Evolutionary conservation across 2,329 filamentous ascomycete species (phyloP).

Genomic region (Hirsutella minnesotensis): DNA sequence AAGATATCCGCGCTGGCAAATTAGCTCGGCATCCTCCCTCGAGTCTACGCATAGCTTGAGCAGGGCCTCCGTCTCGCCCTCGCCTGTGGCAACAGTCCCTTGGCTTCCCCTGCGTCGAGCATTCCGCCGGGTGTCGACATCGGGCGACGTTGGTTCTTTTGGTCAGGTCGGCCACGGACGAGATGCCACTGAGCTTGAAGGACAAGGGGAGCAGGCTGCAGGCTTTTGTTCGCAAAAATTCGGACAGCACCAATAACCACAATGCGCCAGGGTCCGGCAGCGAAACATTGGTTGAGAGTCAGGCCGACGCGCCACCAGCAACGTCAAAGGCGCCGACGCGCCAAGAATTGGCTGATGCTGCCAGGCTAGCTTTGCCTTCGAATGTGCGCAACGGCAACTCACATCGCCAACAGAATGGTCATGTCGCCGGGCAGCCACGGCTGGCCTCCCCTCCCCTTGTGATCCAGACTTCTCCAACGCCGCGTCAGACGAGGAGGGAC

Average conservation of each 20-base stretch:
- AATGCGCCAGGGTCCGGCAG: conserved; percentile 8
- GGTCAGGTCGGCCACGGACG: neutral
- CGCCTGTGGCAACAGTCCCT: too few relatives aligned
- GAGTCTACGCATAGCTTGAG: too few relatives aligned
- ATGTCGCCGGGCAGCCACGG: neutral
- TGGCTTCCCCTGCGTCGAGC: too few relatives aligned
- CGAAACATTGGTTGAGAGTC: conserved; percentile 8
- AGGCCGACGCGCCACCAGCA: conserved; percentile 8
- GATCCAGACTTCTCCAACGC: conserved; percentile 10
- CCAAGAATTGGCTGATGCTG: conserved; percentile 19
- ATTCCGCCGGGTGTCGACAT: too few relatives aligned
- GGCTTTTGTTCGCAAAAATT: conserved; percentile 17
- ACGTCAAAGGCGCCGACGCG: conserved; percentile 10
- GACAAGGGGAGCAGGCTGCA: conserved; percentile 18
- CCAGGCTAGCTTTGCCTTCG: conserved; percentile 22
- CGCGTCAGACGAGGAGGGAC: conserved; percentile 5
- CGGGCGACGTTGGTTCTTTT: neutral
- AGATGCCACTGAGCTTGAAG: conserved; percentile 19
- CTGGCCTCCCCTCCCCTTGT: conserved; percentile 11
- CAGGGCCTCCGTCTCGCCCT: too few relatives aligned
- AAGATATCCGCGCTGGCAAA: neutral
- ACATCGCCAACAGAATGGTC: conserved; percentile 12
- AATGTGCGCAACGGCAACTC: conserved; percentile 16
- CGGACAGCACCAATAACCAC: conserved; percentile 11
- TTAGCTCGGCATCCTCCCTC: neutral